Base-by-base conservation (phyloP, 176 grass and related monocot species). In the Poa pratensis region DNA sequence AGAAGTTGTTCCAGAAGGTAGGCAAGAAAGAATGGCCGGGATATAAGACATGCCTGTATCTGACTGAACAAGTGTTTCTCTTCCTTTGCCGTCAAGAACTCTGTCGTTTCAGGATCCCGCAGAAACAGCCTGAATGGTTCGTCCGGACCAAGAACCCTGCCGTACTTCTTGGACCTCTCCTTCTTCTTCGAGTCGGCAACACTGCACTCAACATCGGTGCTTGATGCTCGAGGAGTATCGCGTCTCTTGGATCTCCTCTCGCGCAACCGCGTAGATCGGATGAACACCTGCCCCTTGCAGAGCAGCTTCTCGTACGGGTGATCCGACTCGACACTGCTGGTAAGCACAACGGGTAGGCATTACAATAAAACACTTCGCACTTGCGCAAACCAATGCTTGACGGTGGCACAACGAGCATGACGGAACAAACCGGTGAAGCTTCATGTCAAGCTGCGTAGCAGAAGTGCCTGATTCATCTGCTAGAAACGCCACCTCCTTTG, bases 121-220 rank as follows among this genome's bases (percentile, higher is more conserved):
- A 92, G 87, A 45, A 95, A 92, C 68, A 95, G 34, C 75, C 64
- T 88, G 19, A 95, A 92, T 5, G 80, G 90, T 57, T 90, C 93
- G 34, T 84, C 87, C 45, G 86, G 83, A 70, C 92, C 88, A 65
- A 90, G 76, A 79, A 79, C 59, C 54, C 84, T 82, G 40, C 84
- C 83, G 49, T 76, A 79, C 86, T 92, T 95, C 65, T 84, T 88
- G 16, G 62, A 54, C 58, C 34, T 92, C 0, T 90, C 86, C 60
- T 70, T 88, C 28, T 82, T 75, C 71, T 64, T 90, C 9, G 64
- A 57, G 26, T 60, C 61, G 3, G 52, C 40, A 11, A 30, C 80
- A 8, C 67, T 27, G 74, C 60, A 81, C 10, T 50, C 23, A 66
- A 82, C 76, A 50, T 84, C 84, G 13, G 43, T 32, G 17, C 54